Base-by-base conservation (phyloP, 495 filamentous ascomycete genomes). In the Hypoxylon trugodes region DNA sequence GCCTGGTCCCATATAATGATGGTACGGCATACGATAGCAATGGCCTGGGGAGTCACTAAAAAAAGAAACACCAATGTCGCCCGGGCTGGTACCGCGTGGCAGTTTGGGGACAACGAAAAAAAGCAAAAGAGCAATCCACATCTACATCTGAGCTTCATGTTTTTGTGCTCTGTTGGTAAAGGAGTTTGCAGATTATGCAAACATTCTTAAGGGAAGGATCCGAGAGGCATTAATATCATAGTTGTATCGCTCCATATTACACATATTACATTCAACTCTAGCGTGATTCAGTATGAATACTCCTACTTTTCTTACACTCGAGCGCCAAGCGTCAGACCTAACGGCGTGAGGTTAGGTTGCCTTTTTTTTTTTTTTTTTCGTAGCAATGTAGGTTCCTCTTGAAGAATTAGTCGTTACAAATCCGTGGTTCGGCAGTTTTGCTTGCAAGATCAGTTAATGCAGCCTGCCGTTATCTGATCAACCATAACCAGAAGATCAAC, bases 391-490 rank as follows among this genome's bases (percentile, higher is more conserved):
- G 21, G 13, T 12, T n/a, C 6, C 37, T 41, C 24, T 13, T 24
- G 38, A 60, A 30, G 13, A 42, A 55, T 15, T 48, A 58, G 37
- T 41, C 37, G 49, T 49, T 52, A 37, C 41, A 52, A 15, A 26
- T 16, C 15, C 25, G 46, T 52, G 2, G 49, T 21, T 58, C 52
- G 63, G 57, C 46, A 60, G 58, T 56, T 61, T 61, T 50, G 18
- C 47, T 61, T 61, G 43, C 38, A 21, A 61, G 51, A 61, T 66
- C 63, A 54, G 37, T 48, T 46, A 52, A 52, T 61, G 52, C 52
- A 61, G 63, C 51, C 15, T 52, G 41, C 57, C 63, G 56, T 59
- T 56, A 53, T 61, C 57, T 61, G 51, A 47, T 61, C 30, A 42
- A 19, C 32, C 56, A 38, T 21, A 37, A 19, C 37, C 10, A 37